Conservation (phyloP, 2,329 filamentous ascomycete species). For the Raffaelea arxii region DNA sequence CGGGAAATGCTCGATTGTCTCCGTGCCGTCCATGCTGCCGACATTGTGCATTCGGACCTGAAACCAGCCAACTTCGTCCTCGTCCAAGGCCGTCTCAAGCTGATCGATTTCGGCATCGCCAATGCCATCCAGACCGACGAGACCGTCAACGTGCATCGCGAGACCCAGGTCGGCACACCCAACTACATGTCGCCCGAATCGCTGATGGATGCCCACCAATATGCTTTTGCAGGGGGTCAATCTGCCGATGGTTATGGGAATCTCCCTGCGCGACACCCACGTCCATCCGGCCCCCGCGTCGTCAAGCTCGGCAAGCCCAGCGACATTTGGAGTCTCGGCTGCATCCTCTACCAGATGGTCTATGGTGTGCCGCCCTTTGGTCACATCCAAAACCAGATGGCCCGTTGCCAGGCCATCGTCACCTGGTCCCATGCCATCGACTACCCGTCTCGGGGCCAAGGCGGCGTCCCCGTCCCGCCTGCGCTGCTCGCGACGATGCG, state of each 20-base stretch:
- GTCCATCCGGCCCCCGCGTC: constrained; percentile 30
- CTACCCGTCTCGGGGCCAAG: constrained; percentile 60
- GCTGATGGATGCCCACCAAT: constrained; percentile 70
- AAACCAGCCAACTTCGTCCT: constrained; percentile 97
- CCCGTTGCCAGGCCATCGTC: constrained; percentile 78
- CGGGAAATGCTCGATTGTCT: constrained; percentile 98
- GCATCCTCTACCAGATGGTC: constrained; percentile 95
- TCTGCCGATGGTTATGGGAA: constrained; percentile 23
- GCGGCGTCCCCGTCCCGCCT: constrained; percentile 49
- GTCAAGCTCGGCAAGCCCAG: constrained; percentile 95
- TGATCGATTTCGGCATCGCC: constrained; percentile 98
- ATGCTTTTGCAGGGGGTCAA: constrained; percentile 20
- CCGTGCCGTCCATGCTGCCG: constrained; percentile 74
- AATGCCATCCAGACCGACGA: constrained; percentile 93
- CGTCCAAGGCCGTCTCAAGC: constrained; percentile 79
- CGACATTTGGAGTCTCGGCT: constrained; percentile 93
- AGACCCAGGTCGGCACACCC: constrained; percentile 88
- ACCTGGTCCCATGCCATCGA: constrained; percentile 67
- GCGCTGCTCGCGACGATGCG: constrained; percentile 52
- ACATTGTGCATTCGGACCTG: constrained; percentile 93
- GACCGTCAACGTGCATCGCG: constrained; percentile 94
- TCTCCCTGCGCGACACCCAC: constrained; percentile 55
- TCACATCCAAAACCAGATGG: constrained; percentile 80
- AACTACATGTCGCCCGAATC: constrained; percentile 99
- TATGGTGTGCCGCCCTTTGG: constrained; percentile 95